Evolutionary conservation across 768 basidiomycete species (phyloP), one percentile per base, ranked within the genome.

Genomic region (Chalciporus piperatus): DNA sequence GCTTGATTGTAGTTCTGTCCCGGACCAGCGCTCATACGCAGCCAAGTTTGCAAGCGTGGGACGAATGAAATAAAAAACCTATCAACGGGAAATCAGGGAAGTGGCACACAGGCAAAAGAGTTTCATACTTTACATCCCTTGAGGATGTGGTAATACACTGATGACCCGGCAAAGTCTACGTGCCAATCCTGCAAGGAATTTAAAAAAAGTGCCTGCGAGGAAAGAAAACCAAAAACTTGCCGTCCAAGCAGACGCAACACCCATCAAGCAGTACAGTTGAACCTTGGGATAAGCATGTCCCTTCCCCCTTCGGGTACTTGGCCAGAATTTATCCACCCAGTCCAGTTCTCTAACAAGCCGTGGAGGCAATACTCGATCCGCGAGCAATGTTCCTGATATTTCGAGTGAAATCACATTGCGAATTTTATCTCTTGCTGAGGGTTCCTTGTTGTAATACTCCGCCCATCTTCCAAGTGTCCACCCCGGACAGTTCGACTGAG

Each of bases 291-390:
- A 94, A 46, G 78, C 62, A 51, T 90, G 80, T 0, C 85, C 83
- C 59, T 82, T 82, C 33, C 84, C 83, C 66, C 84, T 87, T 60
- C 83, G 80, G 42, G 82, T 83, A 50, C 77, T 78, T 0, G 94
- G 94, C 96, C 96, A 99, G 67, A 85, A 91, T 54, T 87, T 89
- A 66, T 97, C 93, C 6, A 98, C 96, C 96, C 96, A 99, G 62
- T 98, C 97, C 57, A 98, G 67, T 50, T 98, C 91, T 47, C 89
- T 78, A 33, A 91, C 89, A 20, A 98, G 68, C 54, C 82, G 80
- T 2, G 96, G 96, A 4, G 94, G 93, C 3, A 83, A 70, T 20
- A 99, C 84, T 66, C 79, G 77, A 57, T 89, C 82, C 9, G 86
- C 87, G 7, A 98, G 76, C 45, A 80, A 74, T 3, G 92, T 93